These are phyloP conservation scores for Conticribra guillardii DNA, from an alignment of 108 stramenopile species.

Conservation along the genomic window DNA sequence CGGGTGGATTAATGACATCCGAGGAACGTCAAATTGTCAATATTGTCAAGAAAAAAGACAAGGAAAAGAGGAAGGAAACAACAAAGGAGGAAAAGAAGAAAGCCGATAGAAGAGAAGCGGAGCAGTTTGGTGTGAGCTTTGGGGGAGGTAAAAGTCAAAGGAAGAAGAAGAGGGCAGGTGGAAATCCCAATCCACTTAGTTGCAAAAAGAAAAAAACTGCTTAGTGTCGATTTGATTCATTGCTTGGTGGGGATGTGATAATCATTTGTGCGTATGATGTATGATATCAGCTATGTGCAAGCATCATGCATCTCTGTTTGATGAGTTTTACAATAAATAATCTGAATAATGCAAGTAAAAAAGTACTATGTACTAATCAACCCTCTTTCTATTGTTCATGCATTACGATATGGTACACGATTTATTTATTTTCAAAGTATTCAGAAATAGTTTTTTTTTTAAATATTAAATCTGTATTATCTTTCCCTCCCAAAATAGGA, in stretches of 20 bases:
- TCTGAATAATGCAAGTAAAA: too few relatives aligned
- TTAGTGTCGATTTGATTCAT: neutral
- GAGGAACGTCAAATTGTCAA: slow-evolving; percentile 65
- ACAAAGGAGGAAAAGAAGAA: slow-evolving; percentile 39
- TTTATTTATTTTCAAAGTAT: too few relatives aligned
- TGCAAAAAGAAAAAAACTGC: slow-evolving; percentile 60
- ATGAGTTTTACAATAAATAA: too few relatives aligned
- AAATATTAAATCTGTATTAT: too few relatives aligned
- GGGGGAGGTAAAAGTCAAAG: slow-evolving; percentile 25
- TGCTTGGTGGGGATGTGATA: too few relatives aligned
- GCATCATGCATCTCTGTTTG: neutral
- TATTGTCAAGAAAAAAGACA: slow-evolving; percentile 40
- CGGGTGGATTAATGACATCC: slow-evolving; percentile 50
- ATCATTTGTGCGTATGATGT: too few relatives aligned
- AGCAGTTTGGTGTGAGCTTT: slow-evolving; percentile 26
- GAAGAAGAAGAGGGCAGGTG: slow-evolving; percentile 56
- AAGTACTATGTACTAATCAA: too few relatives aligned
- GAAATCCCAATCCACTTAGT: slow-evolving; percentile 83
- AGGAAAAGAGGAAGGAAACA: slow-evolving; percentile 22
- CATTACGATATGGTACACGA: too few relatives aligned
- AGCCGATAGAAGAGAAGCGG: slow-evolving; percentile 33
- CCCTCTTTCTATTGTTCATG: too few relatives aligned
- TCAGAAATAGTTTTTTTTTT: too few relatives aligned
- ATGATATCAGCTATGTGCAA: neutral
- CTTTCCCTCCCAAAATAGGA: too few relatives aligned